Conservation (phyloP, 2,329 filamentous ascomycete species). For the Claviceps arundinis region DNA sequence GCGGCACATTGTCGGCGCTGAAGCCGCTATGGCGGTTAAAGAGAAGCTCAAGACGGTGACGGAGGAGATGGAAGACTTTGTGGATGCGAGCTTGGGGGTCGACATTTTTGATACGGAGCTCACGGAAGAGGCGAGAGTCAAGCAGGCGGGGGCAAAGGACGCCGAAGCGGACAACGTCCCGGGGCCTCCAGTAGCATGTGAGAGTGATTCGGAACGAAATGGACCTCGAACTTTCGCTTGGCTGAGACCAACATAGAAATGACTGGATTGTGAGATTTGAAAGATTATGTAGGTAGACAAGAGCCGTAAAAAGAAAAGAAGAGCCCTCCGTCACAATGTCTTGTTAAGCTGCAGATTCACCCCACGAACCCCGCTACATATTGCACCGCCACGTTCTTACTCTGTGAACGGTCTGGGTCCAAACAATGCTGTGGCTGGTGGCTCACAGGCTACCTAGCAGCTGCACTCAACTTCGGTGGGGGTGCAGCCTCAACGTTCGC, state of each 20-base stretch:
- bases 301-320: too few relatives aligned
- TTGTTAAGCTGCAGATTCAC: too few relatives aligned
- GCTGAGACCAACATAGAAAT: too few relatives aligned
- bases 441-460: not conserved
- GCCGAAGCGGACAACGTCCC: slow-evolving; percentile 5
- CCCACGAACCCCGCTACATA: too few relatives aligned
- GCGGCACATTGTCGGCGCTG: slow-evolving; percentile 82
- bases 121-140: slow-evolving; percentile 31
- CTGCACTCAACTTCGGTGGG: not conserved
- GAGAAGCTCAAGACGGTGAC: slow-evolving; percentile 95
- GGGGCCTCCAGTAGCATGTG: not conserved
- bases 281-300: too few relatives aligned
- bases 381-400: too few relatives aligned
- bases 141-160: slow-evolving; percentile 13
- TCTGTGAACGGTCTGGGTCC: too few relatives aligned
- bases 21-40: slow-evolving; percentile 77
- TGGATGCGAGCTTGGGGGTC: slow-evolving; percentile 75
- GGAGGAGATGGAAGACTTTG: slow-evolving; percentile 91
- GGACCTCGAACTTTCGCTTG: not conserved
- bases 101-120: slow-evolving; percentile 55
- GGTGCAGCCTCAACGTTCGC: not conserved
- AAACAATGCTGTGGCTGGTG: not conserved
- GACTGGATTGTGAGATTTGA: too few relatives aligned
- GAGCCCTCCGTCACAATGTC: too few relatives aligned
- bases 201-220: not conserved